These are phyloP conservation scores for Lactifluus piperatus DNA, from an alignment of 768 basidiomycete genomes.

Conservation along the genomic window DNA sequence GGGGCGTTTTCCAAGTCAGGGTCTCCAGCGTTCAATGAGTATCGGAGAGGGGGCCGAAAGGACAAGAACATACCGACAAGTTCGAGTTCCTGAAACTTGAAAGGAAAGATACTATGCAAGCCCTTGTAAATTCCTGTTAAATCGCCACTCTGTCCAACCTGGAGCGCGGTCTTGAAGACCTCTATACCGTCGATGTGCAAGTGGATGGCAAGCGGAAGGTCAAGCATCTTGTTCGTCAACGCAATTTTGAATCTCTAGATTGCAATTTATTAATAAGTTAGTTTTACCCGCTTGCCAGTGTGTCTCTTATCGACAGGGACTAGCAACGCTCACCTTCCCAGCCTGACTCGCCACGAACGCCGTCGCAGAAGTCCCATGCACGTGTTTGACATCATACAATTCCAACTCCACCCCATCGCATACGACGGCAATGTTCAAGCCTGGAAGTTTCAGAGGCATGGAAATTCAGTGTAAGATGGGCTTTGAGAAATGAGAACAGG, in stretches of 20 bases:
- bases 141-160: not conserved
- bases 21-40: not conserved
- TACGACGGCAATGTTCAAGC: not conserved
- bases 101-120: not conserved
- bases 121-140: not conserved
- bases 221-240: not conserved
- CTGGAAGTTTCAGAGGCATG: constrained; percentile 2
- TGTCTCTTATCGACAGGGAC: no score
- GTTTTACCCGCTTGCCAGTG: no score
- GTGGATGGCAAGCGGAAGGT: not conserved
- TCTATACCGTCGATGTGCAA: not conserved
- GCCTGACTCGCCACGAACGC: constrained; percentile 10
- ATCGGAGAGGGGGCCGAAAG: not conserved
- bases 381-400: not conserved
- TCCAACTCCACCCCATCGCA: constrained; percentile 1
- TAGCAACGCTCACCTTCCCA: constrained; percentile 5
- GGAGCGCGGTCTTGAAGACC: not conserved
- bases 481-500: no score
- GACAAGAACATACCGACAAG: constrained; percentile 2
- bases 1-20: constrained; percentile 9
- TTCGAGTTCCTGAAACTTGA: constrained; percentile 8
- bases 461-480: not conserved
- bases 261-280: no score
- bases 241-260: constrained; percentile 4
- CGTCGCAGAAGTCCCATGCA: not conserved